Percentiles rank a stretch among this genome's conserved stretches.
Conservation (phyloP, 352 stramenopile species). For the Phytophthora fragariae region DNA sequence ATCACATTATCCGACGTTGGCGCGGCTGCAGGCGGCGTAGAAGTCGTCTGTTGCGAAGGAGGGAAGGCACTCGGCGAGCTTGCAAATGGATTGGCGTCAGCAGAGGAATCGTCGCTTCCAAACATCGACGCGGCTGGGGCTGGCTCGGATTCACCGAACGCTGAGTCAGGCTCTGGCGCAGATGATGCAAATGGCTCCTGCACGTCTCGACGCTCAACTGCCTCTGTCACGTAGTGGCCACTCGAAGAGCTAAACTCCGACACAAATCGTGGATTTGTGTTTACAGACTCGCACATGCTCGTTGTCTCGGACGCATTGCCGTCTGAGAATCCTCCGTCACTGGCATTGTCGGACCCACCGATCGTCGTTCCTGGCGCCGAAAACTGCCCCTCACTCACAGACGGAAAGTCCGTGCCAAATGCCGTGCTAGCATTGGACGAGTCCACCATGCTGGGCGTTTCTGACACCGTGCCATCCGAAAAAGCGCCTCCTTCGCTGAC, state of each 20-base stretch:
- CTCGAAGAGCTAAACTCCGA: slow-evolving; percentile 46
- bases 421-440: slow-evolving; percentile 81
- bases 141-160: slow-evolving; percentile 29
- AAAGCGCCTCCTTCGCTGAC: slow-evolving; percentile 68
- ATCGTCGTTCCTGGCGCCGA: slow-evolving; percentile 70
- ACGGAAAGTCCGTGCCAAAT: slow-evolving; percentile 79
- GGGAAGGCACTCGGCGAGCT: slow-evolving; percentile 44
- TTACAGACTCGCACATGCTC: slow-evolving; percentile 59
- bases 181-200: slow-evolving; percentile 38
- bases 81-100: slow-evolving; percentile 57
- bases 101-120: slow-evolving; percentile 29
- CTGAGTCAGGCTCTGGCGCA: slow-evolving; percentile 33
- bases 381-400: slow-evolving; percentile 76
- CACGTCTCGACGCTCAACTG: slow-evolving; percentile 19
- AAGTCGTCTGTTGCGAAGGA: slow-evolving; percentile 22
- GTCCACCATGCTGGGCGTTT: slow-evolving; percentile 75
- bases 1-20: slow-evolving; percentile 6
- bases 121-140: slow-evolving; percentile 30
- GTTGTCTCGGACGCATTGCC: slow-evolving; percentile 64
- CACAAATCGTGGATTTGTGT: slow-evolving; percentile 44
- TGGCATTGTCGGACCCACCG: slow-evolving; percentile 65
- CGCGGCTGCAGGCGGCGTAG: slow-evolving; percentile 11
- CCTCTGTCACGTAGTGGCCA: slow-evolving; percentile 52
- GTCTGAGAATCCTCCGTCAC: slow-evolving; percentile 66
- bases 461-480: slow-evolving; percentile 72